A percentile compares a stretch with the other conserved stretches of the same genome.
phyloP scores from a whole-genome alignment of 2,329 filamentous ascomycete genomes.

The Cladosporium sp. region DNA sequence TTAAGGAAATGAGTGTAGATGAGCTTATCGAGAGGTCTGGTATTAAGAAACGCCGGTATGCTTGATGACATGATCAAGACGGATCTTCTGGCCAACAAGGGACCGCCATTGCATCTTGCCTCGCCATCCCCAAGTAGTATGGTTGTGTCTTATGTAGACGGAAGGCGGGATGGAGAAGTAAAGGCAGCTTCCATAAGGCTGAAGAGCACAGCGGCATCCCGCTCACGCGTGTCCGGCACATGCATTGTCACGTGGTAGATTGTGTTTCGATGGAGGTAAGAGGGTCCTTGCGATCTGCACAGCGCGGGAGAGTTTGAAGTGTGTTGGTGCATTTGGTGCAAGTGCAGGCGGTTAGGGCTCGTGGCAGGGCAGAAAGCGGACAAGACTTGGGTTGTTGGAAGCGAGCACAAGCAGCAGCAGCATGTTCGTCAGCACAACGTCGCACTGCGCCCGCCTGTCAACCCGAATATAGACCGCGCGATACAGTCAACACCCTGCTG shows the following conservation, averaged over 20 bases:
- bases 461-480: not conserved
- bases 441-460: slow-evolving; percentile 4
- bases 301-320: not conserved
- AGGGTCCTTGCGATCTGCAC: not conserved
- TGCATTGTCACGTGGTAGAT: not conserved
- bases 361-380: not conserved
- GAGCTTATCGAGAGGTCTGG: no score
- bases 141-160: not conserved
- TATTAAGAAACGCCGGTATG: no score
- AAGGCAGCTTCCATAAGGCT: not conserved
- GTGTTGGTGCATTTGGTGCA: not conserved
- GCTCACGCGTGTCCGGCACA: not conserved
- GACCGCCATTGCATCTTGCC: not conserved
- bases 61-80: not conserved
- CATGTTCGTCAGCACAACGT: slow-evolving; percentile 2
- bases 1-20: not conserved
- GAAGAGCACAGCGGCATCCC: not conserved
- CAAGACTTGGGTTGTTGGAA: not conserved
- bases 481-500: not conserved
- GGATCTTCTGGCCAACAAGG: not conserved
- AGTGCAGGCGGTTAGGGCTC: not conserved
- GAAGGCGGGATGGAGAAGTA: not conserved
- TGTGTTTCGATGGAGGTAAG: not conserved
- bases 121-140: not conserved
- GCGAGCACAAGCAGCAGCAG: not conserved